Evolutionary conservation across 306 rosid species (phyloP).

Genomic region (Notholithocarpus densiflorus): DNA sequence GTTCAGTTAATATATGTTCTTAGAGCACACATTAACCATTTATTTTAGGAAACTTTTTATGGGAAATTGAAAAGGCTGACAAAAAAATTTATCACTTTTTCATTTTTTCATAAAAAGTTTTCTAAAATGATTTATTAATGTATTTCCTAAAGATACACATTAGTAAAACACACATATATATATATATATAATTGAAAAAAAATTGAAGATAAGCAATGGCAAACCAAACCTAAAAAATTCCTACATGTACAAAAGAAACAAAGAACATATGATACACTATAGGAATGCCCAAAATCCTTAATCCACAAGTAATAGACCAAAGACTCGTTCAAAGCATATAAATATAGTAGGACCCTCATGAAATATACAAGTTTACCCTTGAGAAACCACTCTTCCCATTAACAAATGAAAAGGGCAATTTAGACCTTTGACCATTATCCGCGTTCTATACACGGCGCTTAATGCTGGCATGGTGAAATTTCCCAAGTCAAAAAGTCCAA

Average conservation of each 20-base stretch:
- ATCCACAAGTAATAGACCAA: background rate
- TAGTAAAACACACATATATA: too few species aligned
- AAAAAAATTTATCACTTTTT: too few species aligned
- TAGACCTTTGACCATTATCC: background rate
- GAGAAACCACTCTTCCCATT: too few species aligned
- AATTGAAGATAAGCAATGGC: too few species aligned
- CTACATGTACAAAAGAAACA: background rate
- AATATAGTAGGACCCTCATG: background rate
- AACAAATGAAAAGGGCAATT: background rate
- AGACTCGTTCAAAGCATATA: background rate
- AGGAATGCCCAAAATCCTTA: background rate
- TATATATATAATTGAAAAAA: too few species aligned
- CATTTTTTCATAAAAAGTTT: too few species aligned
- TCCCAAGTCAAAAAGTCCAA: background rate
- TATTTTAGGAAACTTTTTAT: too few species aligned
- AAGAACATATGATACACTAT: background rate
- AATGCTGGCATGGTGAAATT: background rate
- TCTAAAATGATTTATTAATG: too few species aligned
- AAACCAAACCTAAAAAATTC: background rate
- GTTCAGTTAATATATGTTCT: too few species aligned
- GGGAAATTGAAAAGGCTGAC: accelerated
- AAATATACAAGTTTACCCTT: background rate
- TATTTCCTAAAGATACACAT: too few species aligned
- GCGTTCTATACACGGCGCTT: background rate
- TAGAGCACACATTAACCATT: too few species aligned